These are phyloP conservation scores for Acephala macrosclerotiorum DNA, from an alignment of 2,329 filamentous ascomycete species.

Conservation along the genomic window DNA sequence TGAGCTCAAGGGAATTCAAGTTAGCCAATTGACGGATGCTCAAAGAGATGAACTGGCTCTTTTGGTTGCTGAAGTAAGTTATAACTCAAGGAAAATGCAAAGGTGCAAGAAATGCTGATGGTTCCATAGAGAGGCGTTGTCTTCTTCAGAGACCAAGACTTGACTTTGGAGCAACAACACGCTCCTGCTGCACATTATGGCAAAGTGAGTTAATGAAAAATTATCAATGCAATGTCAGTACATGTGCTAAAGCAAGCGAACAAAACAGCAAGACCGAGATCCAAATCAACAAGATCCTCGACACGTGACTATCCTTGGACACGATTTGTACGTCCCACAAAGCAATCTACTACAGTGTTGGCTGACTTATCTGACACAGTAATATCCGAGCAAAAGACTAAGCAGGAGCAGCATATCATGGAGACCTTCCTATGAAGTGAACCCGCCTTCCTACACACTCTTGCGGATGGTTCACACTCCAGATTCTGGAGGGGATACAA, in stretches of 20 bases:
- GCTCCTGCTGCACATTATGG: not conserved
- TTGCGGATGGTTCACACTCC: not conserved
- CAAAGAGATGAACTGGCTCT: not conserved
- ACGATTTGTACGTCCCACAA: not conserved
- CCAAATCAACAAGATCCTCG: not conserved
- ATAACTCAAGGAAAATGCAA: not conserved
- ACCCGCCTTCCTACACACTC: not conserved
- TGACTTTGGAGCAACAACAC: not conserved
- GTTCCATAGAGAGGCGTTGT: not conserved
- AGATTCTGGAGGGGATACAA: not conserved
- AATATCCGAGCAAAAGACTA: not conserved
- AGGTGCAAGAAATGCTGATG: not conserved
- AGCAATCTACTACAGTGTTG: not conserved
- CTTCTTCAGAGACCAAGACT: not conserved
- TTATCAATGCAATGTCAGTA: not conserved
- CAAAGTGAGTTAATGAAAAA: not conserved
- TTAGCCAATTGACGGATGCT: not conserved
- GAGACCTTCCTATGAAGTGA: not conserved
- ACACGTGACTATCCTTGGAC: not conserved
- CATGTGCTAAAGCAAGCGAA: not conserved
- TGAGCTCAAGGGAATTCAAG: not conserved
- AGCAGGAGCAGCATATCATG: not conserved
- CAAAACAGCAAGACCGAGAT: not conserved
- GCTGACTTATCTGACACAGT: not conserved
- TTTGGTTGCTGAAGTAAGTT: not conserved